These are phyloP conservation scores for Euphorbia celastroides DNA, from an alignment of 441 rosid genomes.

Conservation along the genomic window DNA sequence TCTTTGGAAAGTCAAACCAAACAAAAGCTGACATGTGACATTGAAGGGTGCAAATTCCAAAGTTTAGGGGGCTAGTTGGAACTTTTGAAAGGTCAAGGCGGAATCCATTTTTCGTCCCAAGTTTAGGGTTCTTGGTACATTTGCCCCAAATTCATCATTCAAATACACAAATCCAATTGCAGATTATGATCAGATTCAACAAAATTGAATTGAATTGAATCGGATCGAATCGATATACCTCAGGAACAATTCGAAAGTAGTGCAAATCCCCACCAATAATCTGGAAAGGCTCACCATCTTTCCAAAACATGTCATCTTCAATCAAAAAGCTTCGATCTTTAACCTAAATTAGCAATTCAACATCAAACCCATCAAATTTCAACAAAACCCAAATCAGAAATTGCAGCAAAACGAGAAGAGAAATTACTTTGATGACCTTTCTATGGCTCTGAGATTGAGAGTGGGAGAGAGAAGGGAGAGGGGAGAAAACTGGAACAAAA, in stretches of 20 bases:
- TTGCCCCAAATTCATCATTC: too few relatives aligned
- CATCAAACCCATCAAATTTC: not conserved
- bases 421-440: conserved; percentile 27
- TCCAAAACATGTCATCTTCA: conserved; percentile 70
- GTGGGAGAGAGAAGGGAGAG: conserved; percentile 41
- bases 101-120: too few relatives aligned
- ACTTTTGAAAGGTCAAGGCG: too few relatives aligned
- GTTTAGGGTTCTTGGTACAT: too few relatives aligned
- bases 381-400: not conserved
- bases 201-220: too few relatives aligned
- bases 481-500: conserved; percentile 53
- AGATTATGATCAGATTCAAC: too few relatives aligned
- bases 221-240: too few relatives aligned
- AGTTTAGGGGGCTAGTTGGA: too few relatives aligned
- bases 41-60: too few relatives aligned
- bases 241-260: conserved; percentile 82
- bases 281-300: conserved; percentile 61
- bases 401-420: not conserved
- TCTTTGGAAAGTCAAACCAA: too few relatives aligned
- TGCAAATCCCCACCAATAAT: conserved; percentile 95
- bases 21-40: too few relatives aligned
- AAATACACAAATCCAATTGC: too few relatives aligned
- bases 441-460: conserved; percentile 13
- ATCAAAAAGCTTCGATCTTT: conserved; percentile 47
- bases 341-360: conserved; percentile 21